A percentile compares a stretch with the other conserved stretches of the same genome.
phyloP scores from a whole-genome alignment of 2,329 filamentous ascomycete species.

The Zymoseptoria brevis region DNA sequence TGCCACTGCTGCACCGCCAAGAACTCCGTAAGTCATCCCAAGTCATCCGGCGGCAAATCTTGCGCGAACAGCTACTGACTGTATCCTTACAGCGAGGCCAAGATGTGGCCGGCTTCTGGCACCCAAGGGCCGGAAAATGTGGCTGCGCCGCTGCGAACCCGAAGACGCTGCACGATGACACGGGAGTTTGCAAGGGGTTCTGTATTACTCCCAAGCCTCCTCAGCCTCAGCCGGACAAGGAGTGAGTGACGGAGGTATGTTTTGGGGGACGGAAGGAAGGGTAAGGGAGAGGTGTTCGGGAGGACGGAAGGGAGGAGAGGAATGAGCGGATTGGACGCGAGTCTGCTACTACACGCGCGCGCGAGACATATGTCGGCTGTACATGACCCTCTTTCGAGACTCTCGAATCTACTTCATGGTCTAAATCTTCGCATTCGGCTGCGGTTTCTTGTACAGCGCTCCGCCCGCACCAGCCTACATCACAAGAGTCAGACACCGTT shows the following conservation, averaged over 20 bases:
- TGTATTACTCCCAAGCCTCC: background rate
- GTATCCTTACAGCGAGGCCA: background rate
- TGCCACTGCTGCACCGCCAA: background rate
- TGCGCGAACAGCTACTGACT: too few species aligned
- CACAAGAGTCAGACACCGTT: conserved; percentile 4
- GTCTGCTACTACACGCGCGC: too few species aligned
- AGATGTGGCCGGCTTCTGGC: background rate
- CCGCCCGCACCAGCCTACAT: conserved; percentile 12
- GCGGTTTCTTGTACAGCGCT: conserved; percentile 14
- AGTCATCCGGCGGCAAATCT: background rate
- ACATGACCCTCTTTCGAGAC: background rate
- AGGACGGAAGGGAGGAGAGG: background rate
- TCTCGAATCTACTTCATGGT: conserved; percentile 4
- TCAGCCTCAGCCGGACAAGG: too few species aligned
- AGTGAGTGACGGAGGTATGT: too few species aligned
- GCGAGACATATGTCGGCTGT: background rate
- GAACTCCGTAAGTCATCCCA: background rate
- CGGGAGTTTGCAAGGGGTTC: background rate
- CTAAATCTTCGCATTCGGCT: conserved; percentile 2
- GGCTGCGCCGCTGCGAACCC: background rate
- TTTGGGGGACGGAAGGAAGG: background rate
- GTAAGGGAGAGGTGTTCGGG: background rate
- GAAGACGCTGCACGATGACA: background rate
- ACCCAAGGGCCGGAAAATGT: background rate
- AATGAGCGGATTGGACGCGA: too few species aligned